Conservation (phyloP, 106 monocot genomes). For the Alisma plantagoaquatica region DNA sequence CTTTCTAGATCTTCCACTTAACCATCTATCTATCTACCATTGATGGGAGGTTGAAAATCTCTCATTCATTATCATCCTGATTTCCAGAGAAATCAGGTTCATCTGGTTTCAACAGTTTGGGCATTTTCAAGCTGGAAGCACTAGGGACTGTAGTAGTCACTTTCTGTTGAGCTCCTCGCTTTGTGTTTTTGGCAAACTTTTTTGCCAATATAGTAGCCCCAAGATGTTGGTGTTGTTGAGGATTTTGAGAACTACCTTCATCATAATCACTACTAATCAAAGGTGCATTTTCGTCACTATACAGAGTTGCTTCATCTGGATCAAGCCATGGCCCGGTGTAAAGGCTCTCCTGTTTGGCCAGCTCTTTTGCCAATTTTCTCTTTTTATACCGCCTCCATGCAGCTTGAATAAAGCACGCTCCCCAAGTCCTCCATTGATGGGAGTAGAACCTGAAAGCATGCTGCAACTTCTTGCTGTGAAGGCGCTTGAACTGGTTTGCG, state of each 20-base stretch:
- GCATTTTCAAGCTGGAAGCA: slow-evolving; percentile 49
- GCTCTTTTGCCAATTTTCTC: slow-evolving; percentile 56
- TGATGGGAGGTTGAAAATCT: too few species aligned
- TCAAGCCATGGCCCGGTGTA: slow-evolving; percentile 21
- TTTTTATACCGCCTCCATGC: too few species aligned
- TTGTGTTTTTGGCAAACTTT: slow-evolving; percentile 69
- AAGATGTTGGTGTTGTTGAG: slow-evolving; percentile 18
- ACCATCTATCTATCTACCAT: not conserved
- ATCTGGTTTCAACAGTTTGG: slow-evolving; percentile 72
- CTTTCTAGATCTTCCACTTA: not conserved
- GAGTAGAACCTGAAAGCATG: too few species aligned
- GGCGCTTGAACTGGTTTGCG: too few species aligned
- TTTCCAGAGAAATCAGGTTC: slow-evolving; percentile 70
- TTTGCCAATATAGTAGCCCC: slow-evolving; percentile 59
- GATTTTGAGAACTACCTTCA: slow-evolving; percentile 1
- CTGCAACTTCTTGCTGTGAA: too few species aligned
- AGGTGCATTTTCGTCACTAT: slow-evolving; percentile 10
- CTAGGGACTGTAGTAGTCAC: slow-evolving; percentile 9
- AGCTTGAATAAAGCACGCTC: too few species aligned
- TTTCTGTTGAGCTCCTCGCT: slow-evolving; percentile 31
- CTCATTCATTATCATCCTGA: slow-evolving; percentile 12
- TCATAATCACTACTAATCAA: slow-evolving; percentile 9
- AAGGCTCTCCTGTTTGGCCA: slow-evolving; percentile 41
- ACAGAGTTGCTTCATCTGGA: slow-evolving; percentile 1
- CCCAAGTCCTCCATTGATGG: too few species aligned